These are phyloP conservation scores for Arxiozyma heterogenica DNA, from an alignment of 1,139 yeast genomes.

Conservation along the genomic window DNA sequence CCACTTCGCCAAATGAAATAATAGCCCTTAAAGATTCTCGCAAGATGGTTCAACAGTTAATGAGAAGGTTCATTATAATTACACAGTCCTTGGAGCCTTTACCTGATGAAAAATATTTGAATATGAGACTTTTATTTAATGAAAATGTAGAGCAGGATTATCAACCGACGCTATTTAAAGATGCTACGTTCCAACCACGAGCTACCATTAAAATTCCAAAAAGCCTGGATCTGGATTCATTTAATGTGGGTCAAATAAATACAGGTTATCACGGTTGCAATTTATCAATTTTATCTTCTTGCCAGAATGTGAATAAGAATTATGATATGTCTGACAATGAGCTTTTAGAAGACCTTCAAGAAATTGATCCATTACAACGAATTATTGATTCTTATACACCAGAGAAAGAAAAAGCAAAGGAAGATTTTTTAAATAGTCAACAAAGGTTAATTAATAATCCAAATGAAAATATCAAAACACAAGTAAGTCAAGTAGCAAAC, in stretches of 20 bases:
- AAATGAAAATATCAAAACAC: slow-evolving; percentile 1
- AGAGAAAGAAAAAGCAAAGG: neutral
- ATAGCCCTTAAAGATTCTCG: slow-evolving; percentile 32
- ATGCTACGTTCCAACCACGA: slow-evolving; percentile 33
- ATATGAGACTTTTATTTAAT: slow-evolving; percentile 42
- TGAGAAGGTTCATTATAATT: slow-evolving; percentile 42
- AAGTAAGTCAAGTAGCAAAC: slow-evolving; percentile 31
- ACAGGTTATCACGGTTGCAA: slow-evolving; percentile 23
- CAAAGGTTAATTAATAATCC: neutral
- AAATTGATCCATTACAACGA: slow-evolving; percentile 30
- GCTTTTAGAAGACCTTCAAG: neutral
- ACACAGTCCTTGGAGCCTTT: slow-evolving; percentile 45
- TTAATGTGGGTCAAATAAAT: slow-evolving; percentile 22
- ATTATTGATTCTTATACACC: slow-evolving; percentile 6
- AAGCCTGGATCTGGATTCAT: slow-evolving; percentile 3
- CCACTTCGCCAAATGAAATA: slow-evolving; percentile 17
- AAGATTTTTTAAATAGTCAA: neutral
- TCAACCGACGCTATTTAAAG: slow-evolving; percentile 42
- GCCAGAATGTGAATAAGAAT: slow-evolving; percentile 10
- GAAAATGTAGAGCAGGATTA: slow-evolving; percentile 39
- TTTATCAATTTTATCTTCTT: slow-evolving; percentile 20
- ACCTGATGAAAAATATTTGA: slow-evolving; percentile 38
- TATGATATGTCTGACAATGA: slow-evolving; percentile 9
- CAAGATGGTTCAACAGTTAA: slow-evolving; percentile 37
- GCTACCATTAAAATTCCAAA: slow-evolving; percentile 28